These are phyloP conservation scores for Parasitella parasitica DNA, from an alignment of 371 early-diverging fungal species.

Conservation along the genomic window DNA sequence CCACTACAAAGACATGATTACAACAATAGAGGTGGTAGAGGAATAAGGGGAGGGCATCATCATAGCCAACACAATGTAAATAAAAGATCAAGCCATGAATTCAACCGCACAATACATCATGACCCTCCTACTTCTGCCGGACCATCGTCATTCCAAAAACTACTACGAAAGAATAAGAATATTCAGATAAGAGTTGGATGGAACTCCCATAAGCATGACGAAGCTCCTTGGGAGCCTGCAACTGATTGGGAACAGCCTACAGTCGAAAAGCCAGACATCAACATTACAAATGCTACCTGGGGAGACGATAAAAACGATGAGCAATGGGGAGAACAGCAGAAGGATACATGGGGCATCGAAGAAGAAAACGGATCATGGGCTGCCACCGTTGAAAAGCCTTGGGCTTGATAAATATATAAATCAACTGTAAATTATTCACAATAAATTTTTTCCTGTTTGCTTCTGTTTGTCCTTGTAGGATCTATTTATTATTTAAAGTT, in stretches of 20 bases:
- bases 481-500: no score
- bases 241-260: constrained; percentile 23
- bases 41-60: neutral
- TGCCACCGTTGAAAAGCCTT: constrained; percentile 18
- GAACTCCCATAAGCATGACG: constrained; percentile 32
- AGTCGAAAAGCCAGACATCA: constrained; percentile 1
- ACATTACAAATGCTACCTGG: constrained; percentile 10
- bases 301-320: constrained; percentile 6
- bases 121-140: neutral
- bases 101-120: neutral
- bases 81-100: constrained; percentile 13
- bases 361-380: constrained; percentile 22
- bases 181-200: constrained; percentile 26
- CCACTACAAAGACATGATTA: neutral
- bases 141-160: constrained; percentile 11
- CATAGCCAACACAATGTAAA: constrained; percentile 5
- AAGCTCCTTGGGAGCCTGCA: constrained; percentile 25
- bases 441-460: no score
- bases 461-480: no score
- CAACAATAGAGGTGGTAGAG: neutral
- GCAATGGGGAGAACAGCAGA: constrained; percentile 1
- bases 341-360: neutral
- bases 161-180: constrained; percentile 4
- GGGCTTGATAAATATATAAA: constrained; percentile 6
- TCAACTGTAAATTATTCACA: neutral